A percentile compares a stretch with the other conserved stretches of the same genome.
Conservation (phyloP, 139 green algal genomes). For the Astrephomene gubernaculifera region DNA sequence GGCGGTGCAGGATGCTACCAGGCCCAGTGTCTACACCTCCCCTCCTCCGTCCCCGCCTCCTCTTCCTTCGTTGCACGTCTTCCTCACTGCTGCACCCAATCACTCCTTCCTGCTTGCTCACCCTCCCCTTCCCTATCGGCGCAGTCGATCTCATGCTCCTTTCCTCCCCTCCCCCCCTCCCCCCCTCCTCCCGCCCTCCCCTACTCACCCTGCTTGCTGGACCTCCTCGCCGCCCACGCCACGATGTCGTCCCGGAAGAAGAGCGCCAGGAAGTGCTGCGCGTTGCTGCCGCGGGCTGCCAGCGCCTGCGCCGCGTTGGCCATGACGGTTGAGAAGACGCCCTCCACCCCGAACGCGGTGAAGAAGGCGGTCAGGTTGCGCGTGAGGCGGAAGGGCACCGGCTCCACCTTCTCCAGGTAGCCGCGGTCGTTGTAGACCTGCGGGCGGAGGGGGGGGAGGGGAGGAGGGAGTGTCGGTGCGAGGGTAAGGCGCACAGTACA, state of each 20-base stretch:
- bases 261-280: slow-evolving; percentile 78
- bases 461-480: neutral
- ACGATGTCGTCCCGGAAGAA: slow-evolving; percentile 81
- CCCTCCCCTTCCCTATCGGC: too few relatives aligned
- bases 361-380: slow-evolving; percentile 97
- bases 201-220: slow-evolving; percentile 40
- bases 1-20: too few relatives aligned
- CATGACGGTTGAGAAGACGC: slow-evolving; percentile 78
- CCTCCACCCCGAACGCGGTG: slow-evolving; percentile 94
- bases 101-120: too few relatives aligned
- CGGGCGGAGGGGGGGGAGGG: neutral
- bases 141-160: too few relatives aligned
- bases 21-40: too few relatives aligned
- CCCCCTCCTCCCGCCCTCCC: too few relatives aligned
- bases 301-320: slow-evolving; percentile 73
- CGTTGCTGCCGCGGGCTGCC: slow-evolving; percentile 51
- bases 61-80: neutral
- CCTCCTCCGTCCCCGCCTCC: neutral
- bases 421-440: slow-evolving; percentile 73
- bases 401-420: slow-evolving; percentile 78
- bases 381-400: slow-evolving; percentile 97
- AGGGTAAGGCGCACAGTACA: neutral
- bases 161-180: too few relatives aligned
- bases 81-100: too few relatives aligned
- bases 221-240: slow-evolving; percentile 41